Conservation (phyloP, 2,329 filamentous ascomycete species). For the Trichophyton equinum region DNA sequence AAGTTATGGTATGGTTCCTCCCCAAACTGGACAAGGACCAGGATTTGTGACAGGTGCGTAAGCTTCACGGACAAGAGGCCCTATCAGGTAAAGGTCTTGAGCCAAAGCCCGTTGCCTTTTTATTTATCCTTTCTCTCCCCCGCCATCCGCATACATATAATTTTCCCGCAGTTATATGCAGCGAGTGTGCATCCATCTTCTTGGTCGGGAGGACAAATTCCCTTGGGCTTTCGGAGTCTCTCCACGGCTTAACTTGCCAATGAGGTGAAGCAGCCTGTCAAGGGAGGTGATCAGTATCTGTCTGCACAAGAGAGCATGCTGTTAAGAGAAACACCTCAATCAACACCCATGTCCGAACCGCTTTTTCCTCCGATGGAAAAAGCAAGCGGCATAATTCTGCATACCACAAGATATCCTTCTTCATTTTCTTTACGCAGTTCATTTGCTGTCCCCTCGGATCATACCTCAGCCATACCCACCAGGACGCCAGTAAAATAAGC, state of each 20-base stretch:
- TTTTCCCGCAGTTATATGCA: constrained; percentile 2
- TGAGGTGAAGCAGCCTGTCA: neutral
- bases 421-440: neutral
- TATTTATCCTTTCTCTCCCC: neutral
- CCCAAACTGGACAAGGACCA: neutral
- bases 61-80: constrained; percentile 1
- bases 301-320: neutral
- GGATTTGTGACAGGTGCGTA: constrained; percentile 1
- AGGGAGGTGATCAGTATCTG: neutral
- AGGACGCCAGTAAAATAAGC: neutral
- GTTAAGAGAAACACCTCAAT: neutral
- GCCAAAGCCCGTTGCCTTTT: neutral
- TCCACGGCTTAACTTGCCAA: constrained; percentile 1
- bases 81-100: constrained; percentile 2
- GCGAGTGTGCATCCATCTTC: neutral
- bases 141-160: neutral
- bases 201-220: neutral
- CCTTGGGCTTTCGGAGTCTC: neutral
- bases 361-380: neutral
- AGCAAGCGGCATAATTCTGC: neutral
- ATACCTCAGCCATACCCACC: neutral
- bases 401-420: neutral
- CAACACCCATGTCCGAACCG: neutral
- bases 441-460: neutral
- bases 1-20: neutral